Base-by-base conservation (phyloP, 768 basidiomycete genomes). In the Phaeotremella fagi region DNA sequence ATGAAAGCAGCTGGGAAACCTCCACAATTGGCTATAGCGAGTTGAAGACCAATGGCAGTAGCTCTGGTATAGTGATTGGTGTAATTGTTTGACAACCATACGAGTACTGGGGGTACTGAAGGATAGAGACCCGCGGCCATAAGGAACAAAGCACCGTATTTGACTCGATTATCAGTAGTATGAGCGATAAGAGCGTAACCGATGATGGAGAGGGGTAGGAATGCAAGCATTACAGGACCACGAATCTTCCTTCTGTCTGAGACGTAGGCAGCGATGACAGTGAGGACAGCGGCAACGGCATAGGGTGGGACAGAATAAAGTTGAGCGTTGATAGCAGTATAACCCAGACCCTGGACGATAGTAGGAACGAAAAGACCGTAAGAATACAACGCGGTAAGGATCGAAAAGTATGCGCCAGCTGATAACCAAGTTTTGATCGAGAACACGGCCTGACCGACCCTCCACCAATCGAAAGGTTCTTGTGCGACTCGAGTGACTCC, bases 231-330 rank as follows among this genome's bases (percentile, higher is more conserved):
- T 53, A 66, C 49, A 4, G 64, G 64, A 18, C 64, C 64, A 45
- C 64, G 33, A 42, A 59, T 58, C 31, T 55, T 52, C 45, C 50
- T 53, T n/a, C 57, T 54, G 48, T 66, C 64, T 3, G 64, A 66
- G 12, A 53, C 50, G 31, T 36, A 60, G 4, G 64, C 58, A 2
- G 62, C 64, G 35, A 52, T 26, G 46, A 66, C 59, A 26, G 56
- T 62, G 6, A 59, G 27, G 27, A 53, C 36, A 31, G 64, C 63
- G 9, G 63, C 66, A 36, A 68, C 59, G 27, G 61, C 66, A 25
- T 68, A 68, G 2, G 59, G 59, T 1, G 66, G 66, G 2, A 68
- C 66, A 1, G 66, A 59, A 51, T 54, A 60, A n/a, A 68, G 63
- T 41, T 68, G 66, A 3, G 63, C 63, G 12, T 49, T 16, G 38